Conservation (phyloP, 306 rosid genomes). For the Trifolium repens region DNA sequence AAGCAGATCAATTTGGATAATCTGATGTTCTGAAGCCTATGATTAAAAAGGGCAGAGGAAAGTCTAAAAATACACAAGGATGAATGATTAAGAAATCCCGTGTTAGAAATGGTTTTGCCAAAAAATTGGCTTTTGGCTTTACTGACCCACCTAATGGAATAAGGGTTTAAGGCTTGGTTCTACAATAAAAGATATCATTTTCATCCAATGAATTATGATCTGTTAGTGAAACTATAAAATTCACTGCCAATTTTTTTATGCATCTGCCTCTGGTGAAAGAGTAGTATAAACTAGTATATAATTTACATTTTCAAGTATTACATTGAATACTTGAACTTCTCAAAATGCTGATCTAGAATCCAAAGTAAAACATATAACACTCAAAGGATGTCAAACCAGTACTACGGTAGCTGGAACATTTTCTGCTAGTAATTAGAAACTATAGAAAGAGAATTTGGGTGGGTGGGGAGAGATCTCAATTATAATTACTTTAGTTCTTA, state of each 20-base stretch:
- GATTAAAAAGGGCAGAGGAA: neutral
- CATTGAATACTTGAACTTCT: slow-evolving; percentile 9
- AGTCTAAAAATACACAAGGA: neutral
- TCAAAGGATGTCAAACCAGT: neutral
- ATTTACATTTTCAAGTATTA: neutral
- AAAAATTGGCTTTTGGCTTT: slow-evolving; percentile 1
- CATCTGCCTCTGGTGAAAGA: neutral
- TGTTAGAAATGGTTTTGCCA: slow-evolving; percentile 10
- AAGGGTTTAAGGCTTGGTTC: neutral
- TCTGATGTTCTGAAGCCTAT: neutral
- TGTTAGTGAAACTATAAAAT: neutral
- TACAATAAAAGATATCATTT: neutral
- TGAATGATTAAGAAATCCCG: neutral
- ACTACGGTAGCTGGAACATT: neutral
- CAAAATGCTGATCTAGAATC: neutral
- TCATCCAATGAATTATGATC: neutral
- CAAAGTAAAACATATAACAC: neutral
- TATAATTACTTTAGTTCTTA: neutral
- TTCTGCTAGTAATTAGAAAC: slow-evolving; percentile 12
- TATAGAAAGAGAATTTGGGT: neutral
- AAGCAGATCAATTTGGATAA: slow-evolving; percentile 7
- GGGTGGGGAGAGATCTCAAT: neutral
- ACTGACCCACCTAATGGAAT: neutral
- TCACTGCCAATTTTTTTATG: neutral
- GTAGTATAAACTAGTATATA: neutral